These are phyloP conservation scores for Mortierella sp. DNA, from an alignment of 371 early-diverging fungal genomes.

Conservation along the genomic window DNA sequence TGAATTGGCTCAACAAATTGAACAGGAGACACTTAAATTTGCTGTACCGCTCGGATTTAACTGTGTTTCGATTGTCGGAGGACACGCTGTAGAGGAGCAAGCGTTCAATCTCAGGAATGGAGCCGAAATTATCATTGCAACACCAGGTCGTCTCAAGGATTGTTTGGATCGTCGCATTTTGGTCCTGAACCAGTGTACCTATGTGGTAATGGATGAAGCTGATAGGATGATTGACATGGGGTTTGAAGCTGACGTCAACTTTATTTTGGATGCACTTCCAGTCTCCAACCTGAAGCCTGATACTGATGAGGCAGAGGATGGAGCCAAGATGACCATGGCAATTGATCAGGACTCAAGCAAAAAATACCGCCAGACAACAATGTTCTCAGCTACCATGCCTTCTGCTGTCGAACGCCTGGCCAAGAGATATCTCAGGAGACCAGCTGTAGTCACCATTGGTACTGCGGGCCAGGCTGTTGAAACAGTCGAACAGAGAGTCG, in stretches of 20 bases:
- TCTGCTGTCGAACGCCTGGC: slow-evolving; percentile 95
- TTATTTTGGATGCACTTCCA: slow-evolving; percentile 94
- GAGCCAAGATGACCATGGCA: slow-evolving; percentile 57
- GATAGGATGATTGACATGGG: slow-evolving; percentile 99
- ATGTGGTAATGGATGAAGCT: slow-evolving; percentile 97
- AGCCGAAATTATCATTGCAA: slow-evolving; percentile 96
- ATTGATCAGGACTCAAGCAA: slow-evolving; percentile 54
- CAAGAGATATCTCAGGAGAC: slow-evolving; percentile 89
- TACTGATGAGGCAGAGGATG: slow-evolving; percentile 75
- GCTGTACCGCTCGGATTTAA: slow-evolving; percentile 83
- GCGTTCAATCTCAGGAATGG: slow-evolving; percentile 87
- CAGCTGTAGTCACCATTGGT: slow-evolving; percentile 98
- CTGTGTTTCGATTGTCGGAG: slow-evolving; percentile 95
- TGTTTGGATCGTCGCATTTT: slow-evolving; percentile 87
- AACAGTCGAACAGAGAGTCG: slow-evolving; percentile 95
- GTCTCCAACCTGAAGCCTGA: slow-evolving; percentile 92
- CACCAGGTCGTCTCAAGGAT: slow-evolving; percentile 96
- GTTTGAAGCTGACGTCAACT: slow-evolving; percentile 95
- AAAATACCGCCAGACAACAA: slow-evolving; percentile 96
- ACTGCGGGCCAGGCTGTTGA: slow-evolving; percentile 97
- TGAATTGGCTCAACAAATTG: slow-evolving; percentile 96
- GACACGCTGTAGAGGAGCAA: slow-evolving; percentile 91
- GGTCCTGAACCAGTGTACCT: slow-evolving; percentile 86
- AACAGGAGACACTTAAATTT: slow-evolving; percentile 90
- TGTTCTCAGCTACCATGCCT: slow-evolving; percentile 99